Conservation (phyloP, 2,329 filamentous ascomycete genomes). For the Neodidymelliopsis sp. region DNA sequence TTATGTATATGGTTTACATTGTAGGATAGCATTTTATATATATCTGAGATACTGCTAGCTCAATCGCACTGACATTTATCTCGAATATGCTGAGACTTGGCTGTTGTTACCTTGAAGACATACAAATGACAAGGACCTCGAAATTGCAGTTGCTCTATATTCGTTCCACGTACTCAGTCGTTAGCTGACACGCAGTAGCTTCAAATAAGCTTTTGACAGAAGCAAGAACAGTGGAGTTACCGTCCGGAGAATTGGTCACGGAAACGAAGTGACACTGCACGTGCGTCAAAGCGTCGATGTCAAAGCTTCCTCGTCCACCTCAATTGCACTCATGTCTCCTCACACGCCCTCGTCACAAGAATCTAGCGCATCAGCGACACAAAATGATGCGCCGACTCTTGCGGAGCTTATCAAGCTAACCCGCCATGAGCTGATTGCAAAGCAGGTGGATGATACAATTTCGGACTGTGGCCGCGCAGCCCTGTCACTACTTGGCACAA, state of each 20-base stretch:
- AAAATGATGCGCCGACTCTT: constrained; percentile 28
- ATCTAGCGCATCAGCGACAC: constrained; percentile 5
- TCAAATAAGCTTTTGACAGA: constrained; percentile 17
- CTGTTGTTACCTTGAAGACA: too few relatives aligned
- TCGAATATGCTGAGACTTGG: too few relatives aligned
- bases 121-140: too few relatives aligned
- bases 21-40: constrained; percentile 6
- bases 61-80: too few relatives aligned
- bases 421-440: constrained; percentile 31
- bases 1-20: neutral
- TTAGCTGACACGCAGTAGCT: constrained; percentile 9
- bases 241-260: constrained; percentile 14
- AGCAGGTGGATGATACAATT: constrained; percentile 39
- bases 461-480: constrained; percentile 52
- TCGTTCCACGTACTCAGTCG: too few relatives aligned
- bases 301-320: constrained; percentile 9
- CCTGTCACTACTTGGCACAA: constrained; percentile 44
- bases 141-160: too few relatives aligned
- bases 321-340: constrained; percentile 3
- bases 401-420: constrained; percentile 37
- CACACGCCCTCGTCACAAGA: neutral
- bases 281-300: constrained; percentile 17
- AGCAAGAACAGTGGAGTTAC: constrained; percentile 16
- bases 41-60: neutral
- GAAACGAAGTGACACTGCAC: constrained; percentile 5